Percentiles rank a stretch among this genome's conserved stretches.
Conservation (phyloP, 805 yeast species). For the Saccharomycopsis babjevae region DNA sequence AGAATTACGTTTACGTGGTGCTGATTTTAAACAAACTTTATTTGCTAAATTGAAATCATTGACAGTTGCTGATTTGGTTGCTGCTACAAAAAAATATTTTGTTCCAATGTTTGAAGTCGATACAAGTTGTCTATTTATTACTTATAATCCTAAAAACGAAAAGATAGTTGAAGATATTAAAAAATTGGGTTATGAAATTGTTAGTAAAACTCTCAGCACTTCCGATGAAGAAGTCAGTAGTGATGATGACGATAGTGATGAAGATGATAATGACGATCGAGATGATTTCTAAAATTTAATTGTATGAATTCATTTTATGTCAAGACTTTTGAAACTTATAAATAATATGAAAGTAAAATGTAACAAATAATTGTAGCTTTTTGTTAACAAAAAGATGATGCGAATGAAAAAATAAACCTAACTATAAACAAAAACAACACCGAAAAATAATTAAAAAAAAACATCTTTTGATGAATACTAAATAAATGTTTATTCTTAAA, state of each 20-base stretch:
- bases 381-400: background rate
- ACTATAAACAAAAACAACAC: too few relatives aligned
- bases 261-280: conserved; percentile 21
- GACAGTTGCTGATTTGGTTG: conserved; percentile 41
- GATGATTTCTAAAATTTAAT: background rate
- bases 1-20: conserved; percentile 57
- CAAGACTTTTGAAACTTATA: background rate
- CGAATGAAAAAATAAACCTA: background rate
- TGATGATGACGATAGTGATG: conserved; percentile 26
- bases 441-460: background rate
- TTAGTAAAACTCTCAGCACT: conserved; percentile 6
- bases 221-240: conserved; percentile 3
- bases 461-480: background rate
- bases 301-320: background rate
- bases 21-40: conserved; percentile 41
- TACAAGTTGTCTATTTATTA: conserved; percentile 51
- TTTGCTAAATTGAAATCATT: conserved; percentile 43
- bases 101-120: conserved; percentile 51
- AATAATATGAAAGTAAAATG: background rate
- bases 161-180: conserved; percentile 38
- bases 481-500: background rate
- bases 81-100: conserved; percentile 46
- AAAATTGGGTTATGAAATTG: conserved; percentile 49
- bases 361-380: background rate
- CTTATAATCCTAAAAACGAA: conserved; percentile 61